Conservation (phyloP, 1,139 yeast genomes). For the Pichia sp. region DNA sequence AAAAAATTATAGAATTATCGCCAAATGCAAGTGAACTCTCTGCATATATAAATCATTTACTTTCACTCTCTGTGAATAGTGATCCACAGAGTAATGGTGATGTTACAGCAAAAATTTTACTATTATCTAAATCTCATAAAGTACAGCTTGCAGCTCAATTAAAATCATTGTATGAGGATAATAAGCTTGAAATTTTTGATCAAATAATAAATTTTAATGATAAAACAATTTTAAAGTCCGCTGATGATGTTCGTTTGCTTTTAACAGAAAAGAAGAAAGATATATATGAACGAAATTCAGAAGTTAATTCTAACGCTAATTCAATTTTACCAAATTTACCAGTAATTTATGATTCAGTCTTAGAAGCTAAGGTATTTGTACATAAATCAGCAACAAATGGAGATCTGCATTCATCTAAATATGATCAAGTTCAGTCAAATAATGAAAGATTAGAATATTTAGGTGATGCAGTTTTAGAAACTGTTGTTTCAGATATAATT, state of each 20-base stretch:
- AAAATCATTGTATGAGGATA: constrained; percentile 46
- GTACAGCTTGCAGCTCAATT: constrained; percentile 55
- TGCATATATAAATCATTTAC: constrained; percentile 33
- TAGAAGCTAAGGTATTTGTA: constrained; percentile 68
- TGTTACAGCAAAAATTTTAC: constrained; percentile 35
- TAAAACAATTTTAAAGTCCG: constrained; percentile 19
- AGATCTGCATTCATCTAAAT: constrained; percentile 47
- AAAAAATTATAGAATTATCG: constrained; percentile 11
- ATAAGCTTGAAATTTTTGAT: constrained; percentile 35
- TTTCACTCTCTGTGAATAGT: constrained; percentile 49
- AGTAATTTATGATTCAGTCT: constrained; percentile 48
- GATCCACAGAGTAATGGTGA: constrained; percentile 11
- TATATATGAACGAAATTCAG: neutral
- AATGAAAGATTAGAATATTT: constrained; percentile 90
- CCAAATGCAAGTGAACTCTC: constrained; percentile 12
- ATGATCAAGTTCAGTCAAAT: constrained; percentile 57
- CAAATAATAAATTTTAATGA: constrained; percentile 30
- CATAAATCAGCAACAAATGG: constrained; percentile 71
- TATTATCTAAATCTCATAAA: constrained; percentile 48
- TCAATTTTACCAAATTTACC: constrained; percentile 53
- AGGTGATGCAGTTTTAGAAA: constrained; percentile 85
- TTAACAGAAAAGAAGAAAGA: constrained; percentile 11
- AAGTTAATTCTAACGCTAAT: constrained; percentile 31
- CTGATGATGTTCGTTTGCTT: constrained; percentile 14
- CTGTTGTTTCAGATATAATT: constrained; percentile 61